A percentile compares a stretch with the other conserved stretches of the same genome.
Evolutionary conservation across 1,284 basidiomycete species (phyloP).

Genomic region (Schizophyllum amplum): DNA sequence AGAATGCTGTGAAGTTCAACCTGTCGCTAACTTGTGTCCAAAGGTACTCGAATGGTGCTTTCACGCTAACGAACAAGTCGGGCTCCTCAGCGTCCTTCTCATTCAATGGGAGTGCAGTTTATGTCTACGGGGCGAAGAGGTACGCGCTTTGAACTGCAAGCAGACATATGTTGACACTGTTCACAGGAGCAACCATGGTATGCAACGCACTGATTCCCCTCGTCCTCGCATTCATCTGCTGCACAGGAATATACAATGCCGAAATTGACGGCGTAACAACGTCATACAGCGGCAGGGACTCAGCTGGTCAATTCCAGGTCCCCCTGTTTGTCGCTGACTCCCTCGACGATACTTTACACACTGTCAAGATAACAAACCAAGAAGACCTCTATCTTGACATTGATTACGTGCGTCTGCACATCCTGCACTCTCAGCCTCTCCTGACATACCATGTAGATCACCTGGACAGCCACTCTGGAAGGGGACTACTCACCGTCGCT

Average conservation of each 20-base stretch:
- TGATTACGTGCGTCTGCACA: constrained; percentile 17
- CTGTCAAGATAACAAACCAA: constrained; percentile 22
- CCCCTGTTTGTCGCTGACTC: constrained; percentile 21
- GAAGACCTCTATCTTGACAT: constrained; percentile 19
- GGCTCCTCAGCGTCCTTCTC: constrained; percentile 19
- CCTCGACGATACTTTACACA: constrained; percentile 16
- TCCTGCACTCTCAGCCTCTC: neutral
- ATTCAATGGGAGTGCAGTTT: constrained; percentile 30
- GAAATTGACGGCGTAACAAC: neutral
- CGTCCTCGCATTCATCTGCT: neutral
- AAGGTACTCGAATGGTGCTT: constrained; percentile 15
- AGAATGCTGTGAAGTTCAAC: neutral
- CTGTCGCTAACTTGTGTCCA: neutral
- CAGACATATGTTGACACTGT: neutral
- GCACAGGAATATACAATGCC: neutral
- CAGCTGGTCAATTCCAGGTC: constrained; percentile 16
- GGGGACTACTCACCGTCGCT: neutral
- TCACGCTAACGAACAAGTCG: constrained; percentile 11
- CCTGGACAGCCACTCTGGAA: neutral
- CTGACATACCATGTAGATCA: neutral
- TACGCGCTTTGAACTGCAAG: neutral
- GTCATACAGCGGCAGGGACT: neutral
- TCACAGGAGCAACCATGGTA: constrained; percentile 11
- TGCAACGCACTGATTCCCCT: constrained; percentile 12
- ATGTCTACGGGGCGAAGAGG: constrained; percentile 28